A percentile compares a stretch with the other conserved stretches of the same genome.
Evolutionary conservation across 805 yeast species (phyloP).

Genomic region (Saccharomycopsis malanga): DNA sequence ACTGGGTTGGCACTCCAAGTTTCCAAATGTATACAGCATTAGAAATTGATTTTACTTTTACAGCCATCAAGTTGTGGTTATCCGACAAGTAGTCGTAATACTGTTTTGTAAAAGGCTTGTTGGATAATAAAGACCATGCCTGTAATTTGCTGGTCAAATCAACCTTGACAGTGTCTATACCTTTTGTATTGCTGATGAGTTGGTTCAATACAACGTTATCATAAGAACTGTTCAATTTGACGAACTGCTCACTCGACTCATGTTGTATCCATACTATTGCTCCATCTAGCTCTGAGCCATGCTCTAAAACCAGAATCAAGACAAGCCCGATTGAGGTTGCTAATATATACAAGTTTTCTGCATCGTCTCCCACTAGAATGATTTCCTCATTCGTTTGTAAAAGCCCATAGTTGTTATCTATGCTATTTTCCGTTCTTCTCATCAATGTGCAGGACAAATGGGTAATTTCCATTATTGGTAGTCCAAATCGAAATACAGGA

Average conservation of each 20-base stretch:
- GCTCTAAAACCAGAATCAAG: background rate
- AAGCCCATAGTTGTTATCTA: constrained; percentile 12
- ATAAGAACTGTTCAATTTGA: no score
- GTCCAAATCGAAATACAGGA: no score
- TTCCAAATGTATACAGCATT: constrained; percentile 10
- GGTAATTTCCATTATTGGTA: no score
- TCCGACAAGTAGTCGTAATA: constrained; percentile 1
- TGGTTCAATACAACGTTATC: no score
- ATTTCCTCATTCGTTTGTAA: constrained; percentile 8
- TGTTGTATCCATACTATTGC: no score
- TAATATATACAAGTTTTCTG: constrained; percentile 11
- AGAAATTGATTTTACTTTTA: background rate
- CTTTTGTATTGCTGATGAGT: no score
- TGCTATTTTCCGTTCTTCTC: no score
- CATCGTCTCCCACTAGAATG: constrained; percentile 14
- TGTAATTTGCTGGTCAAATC: background rate
- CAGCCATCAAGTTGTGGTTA: constrained; percentile 7
- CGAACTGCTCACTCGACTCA: no score
- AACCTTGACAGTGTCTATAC: background rate
- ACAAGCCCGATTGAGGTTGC: constrained; percentile 10
- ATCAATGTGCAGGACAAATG: no score
- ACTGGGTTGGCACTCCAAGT: background rate
- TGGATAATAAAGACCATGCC: background rate
- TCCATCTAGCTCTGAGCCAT: no score
- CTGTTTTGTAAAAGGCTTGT: background rate